Base-by-base conservation (phyloP, 148 eudicot genomes). In the Fallopia convolvulus region DNA sequence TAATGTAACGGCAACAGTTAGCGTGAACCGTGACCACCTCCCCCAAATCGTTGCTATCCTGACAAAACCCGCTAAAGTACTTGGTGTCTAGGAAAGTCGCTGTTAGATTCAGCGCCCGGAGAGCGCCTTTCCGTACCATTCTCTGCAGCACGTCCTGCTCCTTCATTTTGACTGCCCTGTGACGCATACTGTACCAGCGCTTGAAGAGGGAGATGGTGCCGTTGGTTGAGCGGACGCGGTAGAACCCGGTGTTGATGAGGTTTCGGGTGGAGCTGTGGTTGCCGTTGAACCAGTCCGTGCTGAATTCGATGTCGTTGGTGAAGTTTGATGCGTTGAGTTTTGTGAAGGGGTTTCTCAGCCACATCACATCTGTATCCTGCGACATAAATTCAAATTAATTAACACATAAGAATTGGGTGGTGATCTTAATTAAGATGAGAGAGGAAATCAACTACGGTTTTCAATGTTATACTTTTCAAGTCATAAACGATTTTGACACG, bases 241-340 rank as follows among this genome's bases (percentile, higher is more conserved):
- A 91, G 77, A 93, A 93, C 0, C 97, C 98, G 0, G 94, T 91
- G 87, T 93, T 93, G 74, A 91, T 83, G 4, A 60, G 84, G 80
- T 89, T 88, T 0, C 3, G 10, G 11, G 13, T 36, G 0, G 90
- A 86, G 2, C 47, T 65, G 20, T 84, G 55, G 36, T 88, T 68
- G 52, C 97, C 89, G 18, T 78, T 78, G 78, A 81, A 84, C 0
- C 0, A 0, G 42, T 90, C 97, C 0, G 79, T 81, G 65, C 92
- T 92, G 12, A 92, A 80, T 50, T 90, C 87, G 15, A 90, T 52
- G 79, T 92, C 97, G 1, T 83, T 10, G 13, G 75, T 76, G 3
- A 18, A n/a, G 72, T 86, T 79, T 20, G 49, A 75, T 36, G 39
- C 39, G 32, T 32, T 81, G 9, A 92, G 80, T 42, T 76, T 63